Base-by-base conservation (phyloP, 2,329 filamentous ascomycete genomes). In the Aspergillus persii region DNA sequence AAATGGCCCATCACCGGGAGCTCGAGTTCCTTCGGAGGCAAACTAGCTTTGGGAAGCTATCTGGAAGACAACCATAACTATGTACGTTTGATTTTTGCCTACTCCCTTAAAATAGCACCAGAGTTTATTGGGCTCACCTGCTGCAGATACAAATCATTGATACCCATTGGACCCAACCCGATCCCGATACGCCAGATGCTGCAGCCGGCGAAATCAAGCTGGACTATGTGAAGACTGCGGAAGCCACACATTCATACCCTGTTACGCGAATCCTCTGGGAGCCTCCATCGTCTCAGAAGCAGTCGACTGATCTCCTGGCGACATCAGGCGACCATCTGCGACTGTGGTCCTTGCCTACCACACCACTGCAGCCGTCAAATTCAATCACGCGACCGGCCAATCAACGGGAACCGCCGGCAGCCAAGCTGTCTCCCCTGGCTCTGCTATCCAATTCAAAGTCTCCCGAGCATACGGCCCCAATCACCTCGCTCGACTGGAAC, bases 11-110 rank as follows among this genome's bases (percentile, higher is more conserved):
- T 94, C 2, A 86, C 92, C 46, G 69, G 87, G 78, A 69, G 60
- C 50, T 67, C 88, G 41, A 74, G 70, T 54, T 80, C 80, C 66
- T 88, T 91, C 62, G 92, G 91, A 3, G 95, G 95, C 44, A 98
- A 98, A 77, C 85, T 99, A 68, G 95, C 95, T 11, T 84, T 99
- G 44, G 95, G 94, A 60, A 99, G 95, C 79, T 98, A 98, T 74
- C 80, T 98, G 54, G 95, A 99, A 78, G 95, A 99, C 77, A 94
- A 93, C 5, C 95, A 99, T 79, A 99, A 99, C 74, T 99, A 96
- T 81, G 92, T 96, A 81, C 69, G 85, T 76, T 50, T 7, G 9
- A 39, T n/a, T 55, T 3, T 46, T 8, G 8, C 27, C 11, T 47
- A 9, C n/a, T 15, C 41, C 39, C 58, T 69, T 53, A 29, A n/a